These are phyloP conservation scores for Dipteronia sinensis DNA, from an alignment of 345 rosid genomes.

Conservation along the genomic window DNA sequence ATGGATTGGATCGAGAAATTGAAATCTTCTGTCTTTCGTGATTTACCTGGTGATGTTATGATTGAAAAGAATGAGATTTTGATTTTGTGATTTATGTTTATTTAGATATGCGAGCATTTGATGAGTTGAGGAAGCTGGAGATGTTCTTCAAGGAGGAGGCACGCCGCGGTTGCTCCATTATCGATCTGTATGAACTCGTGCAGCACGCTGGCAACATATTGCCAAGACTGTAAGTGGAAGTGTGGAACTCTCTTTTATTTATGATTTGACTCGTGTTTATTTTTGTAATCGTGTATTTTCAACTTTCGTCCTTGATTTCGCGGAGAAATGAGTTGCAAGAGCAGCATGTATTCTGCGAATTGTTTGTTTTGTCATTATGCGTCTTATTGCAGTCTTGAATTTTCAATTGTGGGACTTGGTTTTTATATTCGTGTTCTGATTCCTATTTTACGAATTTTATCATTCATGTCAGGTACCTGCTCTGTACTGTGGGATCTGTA, in stretches of 20 bases:
- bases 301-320: too few species aligned
- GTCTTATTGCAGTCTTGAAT: neutral
- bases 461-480: slow-evolving; percentile 67
- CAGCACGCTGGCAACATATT: slow-evolving; percentile 98
- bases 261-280: neutral
- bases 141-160: slow-evolving; percentile 93
- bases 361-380: neutral
- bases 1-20: slow-evolving; percentile 7
- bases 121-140: slow-evolving; percentile 94
- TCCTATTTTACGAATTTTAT: slow-evolving; percentile 6
- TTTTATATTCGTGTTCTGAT: neutral
- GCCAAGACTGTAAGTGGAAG: slow-evolving; percentile 77
- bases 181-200: slow-evolving; percentile 95
- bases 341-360: neutral
- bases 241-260: neutral
- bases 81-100: neutral
- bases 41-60: neutral
- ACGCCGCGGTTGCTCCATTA: slow-evolving; percentile 87
- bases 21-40: neutral
- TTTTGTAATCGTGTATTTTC: neutral
- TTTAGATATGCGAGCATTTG: slow-evolving; percentile 95
- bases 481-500: slow-evolving; percentile 96
- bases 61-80: too few species aligned
- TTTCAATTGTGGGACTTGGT: neutral
- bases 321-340: too few species aligned